Conservation (phyloP, 192 early-diverging fungal species). For the Funneliformis mosseae region DNA sequence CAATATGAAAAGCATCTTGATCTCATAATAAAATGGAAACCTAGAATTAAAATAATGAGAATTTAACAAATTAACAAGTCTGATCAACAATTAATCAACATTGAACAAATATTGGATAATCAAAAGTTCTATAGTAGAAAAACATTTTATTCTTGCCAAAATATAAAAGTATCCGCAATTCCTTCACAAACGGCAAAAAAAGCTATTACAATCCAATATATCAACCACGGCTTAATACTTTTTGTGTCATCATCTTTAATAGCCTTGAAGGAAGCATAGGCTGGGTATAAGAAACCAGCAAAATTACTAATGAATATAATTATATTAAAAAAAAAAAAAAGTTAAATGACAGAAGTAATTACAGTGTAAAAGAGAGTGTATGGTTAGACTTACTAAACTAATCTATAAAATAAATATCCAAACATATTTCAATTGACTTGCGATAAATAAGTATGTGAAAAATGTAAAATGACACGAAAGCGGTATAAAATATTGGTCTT, state of each 20-base stretch:
- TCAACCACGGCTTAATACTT: constrained; percentile 23
- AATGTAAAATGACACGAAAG: no score
- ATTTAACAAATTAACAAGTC: background rate
- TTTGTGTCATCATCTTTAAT: constrained; percentile 29
- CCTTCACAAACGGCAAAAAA: constrained; percentile 27
- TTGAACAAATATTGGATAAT: no score
- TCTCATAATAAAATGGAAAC: constrained; percentile 38
- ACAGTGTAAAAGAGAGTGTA: background rate
- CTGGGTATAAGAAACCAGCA: constrained; percentile 27
- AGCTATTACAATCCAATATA: constrained; percentile 36
- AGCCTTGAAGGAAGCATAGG: constrained; percentile 37
- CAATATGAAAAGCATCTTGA: constrained; percentile 34
- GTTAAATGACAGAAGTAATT: background rate
- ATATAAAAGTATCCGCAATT: constrained; percentile 28
- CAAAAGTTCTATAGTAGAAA: background rate
- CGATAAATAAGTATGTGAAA: no score
- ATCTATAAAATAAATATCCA: constrained; percentile 1
- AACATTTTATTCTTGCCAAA: constrained; percentile 15
- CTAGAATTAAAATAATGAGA: background rate
- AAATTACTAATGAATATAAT: constrained; percentile 4
- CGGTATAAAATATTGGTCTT: no score
- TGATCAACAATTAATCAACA: background rate
- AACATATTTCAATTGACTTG: background rate
- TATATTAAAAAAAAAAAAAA: background rate
- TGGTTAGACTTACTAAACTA: background rate